These are phyloP conservation scores for Trametes pubescens DNA, from an alignment of 1,284 basidiomycete species.

Conservation along the genomic window DNA sequence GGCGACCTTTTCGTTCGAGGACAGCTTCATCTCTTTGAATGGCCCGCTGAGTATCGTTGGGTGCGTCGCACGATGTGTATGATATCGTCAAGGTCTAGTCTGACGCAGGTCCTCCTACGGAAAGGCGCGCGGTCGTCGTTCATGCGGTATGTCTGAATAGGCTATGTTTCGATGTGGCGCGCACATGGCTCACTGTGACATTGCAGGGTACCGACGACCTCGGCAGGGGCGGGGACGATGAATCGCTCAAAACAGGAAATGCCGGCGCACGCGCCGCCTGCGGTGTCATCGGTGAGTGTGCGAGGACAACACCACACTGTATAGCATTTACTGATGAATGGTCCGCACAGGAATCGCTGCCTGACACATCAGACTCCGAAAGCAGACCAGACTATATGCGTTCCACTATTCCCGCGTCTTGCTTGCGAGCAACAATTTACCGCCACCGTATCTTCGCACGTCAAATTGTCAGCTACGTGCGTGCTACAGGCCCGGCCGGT, in stretches of 20 bases:
- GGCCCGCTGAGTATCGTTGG: slow-evolving; percentile 77
- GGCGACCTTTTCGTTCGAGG: slow-evolving; percentile 66
- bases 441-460: too few species aligned
- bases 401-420: neutral
- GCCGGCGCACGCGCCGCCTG: slow-evolving; percentile 77
- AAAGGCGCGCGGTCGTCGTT: slow-evolving; percentile 65
- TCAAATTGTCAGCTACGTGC: too few species aligned
- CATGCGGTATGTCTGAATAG: slow-evolving; percentile 56
- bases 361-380: neutral
- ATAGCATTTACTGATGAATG: neutral
- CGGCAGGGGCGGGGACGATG: slow-evolving; percentile 70
- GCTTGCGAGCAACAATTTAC: too few species aligned
- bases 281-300: slow-evolving; percentile 69
- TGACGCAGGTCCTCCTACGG: neutral
- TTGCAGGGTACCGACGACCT: slow-evolving; percentile 76
- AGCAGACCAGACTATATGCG: neutral
- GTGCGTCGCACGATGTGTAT: slow-evolving; percentile 46
- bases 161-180: neutral
- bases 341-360: slow-evolving; percentile 2
- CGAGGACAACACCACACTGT: neutral
- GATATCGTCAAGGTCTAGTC: neutral
- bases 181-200: slow-evolving; percentile 1
- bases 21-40: slow-evolving; percentile 71
- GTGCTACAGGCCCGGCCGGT: too few species aligned
- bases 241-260: slow-evolving; percentile 79